Conservation (phyloP, 768 basidiomycete species). For the Leccinum rimulosum region DNA sequence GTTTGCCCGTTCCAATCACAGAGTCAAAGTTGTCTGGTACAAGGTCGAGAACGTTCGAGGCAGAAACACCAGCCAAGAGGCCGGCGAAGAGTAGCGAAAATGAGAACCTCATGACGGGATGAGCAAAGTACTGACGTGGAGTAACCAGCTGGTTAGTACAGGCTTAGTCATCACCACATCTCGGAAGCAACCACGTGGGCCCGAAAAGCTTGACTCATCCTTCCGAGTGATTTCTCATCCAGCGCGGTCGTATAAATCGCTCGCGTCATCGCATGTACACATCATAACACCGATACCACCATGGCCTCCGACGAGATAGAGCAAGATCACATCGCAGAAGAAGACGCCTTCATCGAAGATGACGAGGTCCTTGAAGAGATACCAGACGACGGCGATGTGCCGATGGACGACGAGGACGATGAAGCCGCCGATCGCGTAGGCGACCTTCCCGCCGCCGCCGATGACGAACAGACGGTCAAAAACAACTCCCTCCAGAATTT, state of each 20-base stretch:
- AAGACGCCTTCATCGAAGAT: constrained; percentile 59
- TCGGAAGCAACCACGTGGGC: background rate
- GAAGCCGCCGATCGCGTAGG: constrained; percentile 49
- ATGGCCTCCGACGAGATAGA: constrained; percentile 40
- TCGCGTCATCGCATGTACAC: background rate
- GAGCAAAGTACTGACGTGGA: constrained; percentile 30
- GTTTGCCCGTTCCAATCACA: constrained; percentile 73
- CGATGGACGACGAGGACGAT: constrained; percentile 69
- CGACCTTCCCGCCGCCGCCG: constrained; percentile 39
- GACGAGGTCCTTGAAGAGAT: constrained; percentile 68
- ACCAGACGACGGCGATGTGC: constrained; percentile 60
- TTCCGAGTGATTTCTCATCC: constrained; percentile 26
- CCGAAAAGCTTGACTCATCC: constrained; percentile 14
- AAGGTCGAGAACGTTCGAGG: constrained; percentile 86
- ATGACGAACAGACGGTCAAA: constrained; percentile 40
- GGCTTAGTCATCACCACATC: constrained; percentile 23
- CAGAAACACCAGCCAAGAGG: constrained; percentile 52
- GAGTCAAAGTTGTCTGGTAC: constrained; percentile 71
- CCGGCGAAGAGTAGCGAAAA: constrained; percentile 55
- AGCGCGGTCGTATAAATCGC: background rate
- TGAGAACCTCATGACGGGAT: constrained; percentile 54
- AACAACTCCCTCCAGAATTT: constrained; percentile 74
- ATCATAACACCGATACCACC: constrained; percentile 4
- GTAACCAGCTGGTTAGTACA: background rate
- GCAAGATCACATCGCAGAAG: constrained; percentile 34